Percentiles rank a stretch among this genome's conserved stretches.
phyloP scores from a whole-genome alignment of 768 basidiomycete species.

The Pleurotus sapidus region DNA sequence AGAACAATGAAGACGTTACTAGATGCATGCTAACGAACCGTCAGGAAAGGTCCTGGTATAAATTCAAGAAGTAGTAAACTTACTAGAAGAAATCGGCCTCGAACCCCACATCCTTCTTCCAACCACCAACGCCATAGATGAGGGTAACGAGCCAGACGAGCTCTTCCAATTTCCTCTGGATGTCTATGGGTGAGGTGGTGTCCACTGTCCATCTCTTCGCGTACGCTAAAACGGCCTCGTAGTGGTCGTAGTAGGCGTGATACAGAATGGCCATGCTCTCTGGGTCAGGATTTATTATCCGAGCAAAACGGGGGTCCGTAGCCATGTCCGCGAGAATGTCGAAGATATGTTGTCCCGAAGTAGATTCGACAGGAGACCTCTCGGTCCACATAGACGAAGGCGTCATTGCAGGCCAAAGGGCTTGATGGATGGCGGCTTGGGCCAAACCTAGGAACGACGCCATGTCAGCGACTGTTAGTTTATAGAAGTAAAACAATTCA shows the following conservation, averaged over 20 bases:
- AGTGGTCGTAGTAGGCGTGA: neutral
- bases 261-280: neutral
- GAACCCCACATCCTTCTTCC: conserved; percentile 23
- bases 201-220: conserved; percentile 23
- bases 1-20: conserved; percentile 57
- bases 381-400: conserved; percentile 14
- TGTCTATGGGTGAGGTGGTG: conserved; percentile 16
- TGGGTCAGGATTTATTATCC: conserved; percentile 8
- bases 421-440: conserved; percentile 47
- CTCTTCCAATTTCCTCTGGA: conserved; percentile 50
- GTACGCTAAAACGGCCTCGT: conserved; percentile 13
- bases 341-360: conserved; percentile 35
- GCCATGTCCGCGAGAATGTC: conserved; percentile 53
- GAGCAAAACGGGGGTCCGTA: conserved; percentile 38
- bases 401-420: conserved; percentile 29
- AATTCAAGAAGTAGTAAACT: conserved; percentile 13
- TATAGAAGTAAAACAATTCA: neutral
- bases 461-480: neutral
- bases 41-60: neutral
- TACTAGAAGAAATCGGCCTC: conserved; percentile 52
- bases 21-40: conserved; percentile 43
- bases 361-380: neutral
- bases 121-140: conserved; percentile 38
- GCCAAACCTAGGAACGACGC: conserved; percentile 45
- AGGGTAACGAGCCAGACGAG: conserved; percentile 44